Base-by-base conservation (phyloP, 805 yeast genomes). In the Wickerhamomyces bisporus region DNA sequence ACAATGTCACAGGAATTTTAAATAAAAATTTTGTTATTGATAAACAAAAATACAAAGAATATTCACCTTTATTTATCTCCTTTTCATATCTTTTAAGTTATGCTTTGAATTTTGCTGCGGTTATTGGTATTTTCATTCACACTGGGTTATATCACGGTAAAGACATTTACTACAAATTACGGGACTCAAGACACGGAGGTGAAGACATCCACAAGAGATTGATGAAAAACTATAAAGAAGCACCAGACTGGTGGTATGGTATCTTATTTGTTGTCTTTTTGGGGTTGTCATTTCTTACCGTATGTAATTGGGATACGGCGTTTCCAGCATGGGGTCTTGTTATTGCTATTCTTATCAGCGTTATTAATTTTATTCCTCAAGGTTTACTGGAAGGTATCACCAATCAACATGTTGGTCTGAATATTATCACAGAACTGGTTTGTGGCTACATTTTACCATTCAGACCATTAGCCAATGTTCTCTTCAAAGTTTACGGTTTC, bases 321-420 rank as follows among this genome's bases (percentile, higher is more conserved):
- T 71, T 80, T 6, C 83, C 85, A 3, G 70, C 77, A n/a, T 78
- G 81, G 81, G 80, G 78, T 3, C 63, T 77, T 17, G 72, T 79
- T 38, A 62, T 77, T 51, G 76, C 81, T 2, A 60, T 77, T 14
- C 53, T 62, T n/a, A 65, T 79, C 41, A 68, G 75, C 45, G 62
- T 73, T 35, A 58, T 73, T 9, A 77, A 77, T 45, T 66, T 77
- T 41, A 61, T 78, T 27, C 84, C 84, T 5, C 69, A 77, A 35
- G 75, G 80, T 12, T 60, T 79, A 5, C 64, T 79, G 31, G 77
- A 74, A 26, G 76, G 81, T 14, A 75, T 74, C 18, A 75, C 83
- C 0, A 79, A 79, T 26, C 52, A 48, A 31, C 65, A 75, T 12
- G 71, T 74, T 44, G 81, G 81, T 15, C 58, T 79, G 41, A 77